phyloP scores from a whole-genome alignment of 148 eudicot species.

The Persicaria tinctoria region DNA sequence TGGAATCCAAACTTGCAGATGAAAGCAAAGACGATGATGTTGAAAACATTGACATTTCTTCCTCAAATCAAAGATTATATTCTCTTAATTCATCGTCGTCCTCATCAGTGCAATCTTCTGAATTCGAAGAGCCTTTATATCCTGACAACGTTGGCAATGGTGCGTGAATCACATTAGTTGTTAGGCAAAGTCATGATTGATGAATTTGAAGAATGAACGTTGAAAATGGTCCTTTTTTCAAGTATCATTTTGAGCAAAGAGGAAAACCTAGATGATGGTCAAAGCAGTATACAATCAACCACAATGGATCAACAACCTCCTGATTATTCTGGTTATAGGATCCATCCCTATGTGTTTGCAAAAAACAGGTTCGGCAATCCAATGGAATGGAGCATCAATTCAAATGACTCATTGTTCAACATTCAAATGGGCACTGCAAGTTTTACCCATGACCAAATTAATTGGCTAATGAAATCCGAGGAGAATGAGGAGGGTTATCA shows the following conservation, averaged over 20 bases:
- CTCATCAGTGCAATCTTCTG: background rate
- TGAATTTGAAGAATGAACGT: background rate
- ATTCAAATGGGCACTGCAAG: slow-evolving; percentile 64
- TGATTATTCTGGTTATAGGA: slow-evolving; percentile 28
- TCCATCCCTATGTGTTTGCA: slow-evolving; percentile 53
- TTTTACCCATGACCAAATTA: slow-evolving; percentile 42
- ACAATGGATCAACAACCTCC: slow-evolving; percentile 43
- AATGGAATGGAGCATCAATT: slow-evolving; percentile 59
- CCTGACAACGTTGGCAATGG: background rate
- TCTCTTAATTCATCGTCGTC: slow-evolving; percentile 16
- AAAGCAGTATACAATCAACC: slow-evolving; percentile 36
- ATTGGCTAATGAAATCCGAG: slow-evolving; percentile 34
- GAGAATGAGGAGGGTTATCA: slow-evolving; percentile 10
- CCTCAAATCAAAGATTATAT: slow-evolving; percentile 15
- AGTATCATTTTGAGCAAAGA: background rate
- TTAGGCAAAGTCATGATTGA: background rate
- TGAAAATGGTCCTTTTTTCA: background rate
- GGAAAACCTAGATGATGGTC: background rate
- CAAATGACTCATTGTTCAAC: slow-evolving; percentile 72
- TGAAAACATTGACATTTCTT: slow-evolving; percentile 14
- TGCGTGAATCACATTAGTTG: background rate
- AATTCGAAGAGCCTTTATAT: slow-evolving; percentile 4
- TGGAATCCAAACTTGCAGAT: slow-evolving; percentile 24
- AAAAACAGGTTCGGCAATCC: slow-evolving; percentile 36
- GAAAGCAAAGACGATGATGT: slow-evolving; percentile 3